Evolutionary conservation across 805 yeast species (phyloP).

Genomic region (Candida qinlingensis): DNA sequence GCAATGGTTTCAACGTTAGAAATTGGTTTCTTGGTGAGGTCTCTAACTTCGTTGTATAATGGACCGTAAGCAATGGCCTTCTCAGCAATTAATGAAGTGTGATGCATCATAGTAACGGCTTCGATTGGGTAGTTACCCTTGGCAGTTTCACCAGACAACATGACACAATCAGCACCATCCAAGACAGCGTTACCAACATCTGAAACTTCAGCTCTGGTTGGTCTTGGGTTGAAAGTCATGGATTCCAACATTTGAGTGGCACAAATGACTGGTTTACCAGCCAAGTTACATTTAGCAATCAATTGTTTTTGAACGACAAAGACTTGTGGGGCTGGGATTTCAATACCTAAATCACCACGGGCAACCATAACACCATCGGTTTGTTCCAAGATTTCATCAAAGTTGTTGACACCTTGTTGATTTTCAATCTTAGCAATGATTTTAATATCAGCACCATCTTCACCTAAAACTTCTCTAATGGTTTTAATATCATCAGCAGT

Average conservation of each 20-base stretch:
- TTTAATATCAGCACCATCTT: slow-evolving; percentile 93
- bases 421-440: slow-evolving; percentile 97
- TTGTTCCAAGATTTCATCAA: slow-evolving; percentile 88
- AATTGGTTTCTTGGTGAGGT: slow-evolving; percentile 81
- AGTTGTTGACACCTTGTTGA: slow-evolving; percentile 99
- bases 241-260: slow-evolving; percentile 99
- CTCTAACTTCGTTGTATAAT: slow-evolving; percentile 82
- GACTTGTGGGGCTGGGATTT: slow-evolving; percentile 98
- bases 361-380: slow-evolving; percentile 99
- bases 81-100: slow-evolving; percentile 94
- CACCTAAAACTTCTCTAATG: slow-evolving; percentile 93
- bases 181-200: slow-evolving; percentile 99
- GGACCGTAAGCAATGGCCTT: slow-evolving; percentile 88
- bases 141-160: slow-evolving; percentile 99
- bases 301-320: slow-evolving; percentile 98
- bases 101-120: slow-evolving; percentile 98
- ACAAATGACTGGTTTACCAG: slow-evolving; percentile 99
- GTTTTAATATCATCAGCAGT: slow-evolving; percentile 83
- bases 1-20: slow-evolving; percentile 95
- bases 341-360: slow-evolving; percentile 99
- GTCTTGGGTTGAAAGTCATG: slow-evolving; percentile 99
- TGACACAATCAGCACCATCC: slow-evolving; percentile 99
- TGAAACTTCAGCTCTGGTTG: slow-evolving; percentile 99
- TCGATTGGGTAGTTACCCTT: slow-evolving; percentile 98
- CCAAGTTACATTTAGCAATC: slow-evolving; percentile 98